A percentile compares a stretch with the other conserved stretches of the same genome.
These are phyloP conservation scores for Fusarium sp. DNA, from an alignment of 2,329 filamentous ascomycete genomes.

Conservation along the genomic window DNA sequence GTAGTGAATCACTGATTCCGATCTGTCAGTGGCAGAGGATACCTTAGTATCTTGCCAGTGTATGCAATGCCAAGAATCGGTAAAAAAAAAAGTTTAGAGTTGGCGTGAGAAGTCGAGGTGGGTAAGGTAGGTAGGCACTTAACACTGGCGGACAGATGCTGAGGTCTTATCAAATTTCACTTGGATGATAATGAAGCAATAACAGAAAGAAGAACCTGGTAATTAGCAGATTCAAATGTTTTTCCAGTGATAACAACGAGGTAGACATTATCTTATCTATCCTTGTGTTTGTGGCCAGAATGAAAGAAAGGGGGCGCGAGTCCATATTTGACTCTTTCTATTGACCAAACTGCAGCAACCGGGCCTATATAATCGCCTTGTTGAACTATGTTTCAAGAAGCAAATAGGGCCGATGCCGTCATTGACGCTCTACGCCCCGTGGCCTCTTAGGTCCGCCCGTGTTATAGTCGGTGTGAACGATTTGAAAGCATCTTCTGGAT, in stretches of 20 bases:
- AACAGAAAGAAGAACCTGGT: not conserved
- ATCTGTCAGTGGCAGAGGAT: not conserved
- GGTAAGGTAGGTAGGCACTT: too few species aligned
- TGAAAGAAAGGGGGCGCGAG: conserved; percentile 14
- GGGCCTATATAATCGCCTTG: not conserved
- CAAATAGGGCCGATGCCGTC: not conserved
- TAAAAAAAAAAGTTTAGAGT: not conserved
- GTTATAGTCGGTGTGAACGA: not conserved
- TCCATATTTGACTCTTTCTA: not conserved
- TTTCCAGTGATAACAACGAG: not conserved
- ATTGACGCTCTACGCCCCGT: not conserved
- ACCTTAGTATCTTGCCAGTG: not conserved
- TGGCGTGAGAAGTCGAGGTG: not conserved
- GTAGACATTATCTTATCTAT: too few species aligned
- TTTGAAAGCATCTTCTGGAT: not conserved
- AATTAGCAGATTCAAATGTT: not conserved
- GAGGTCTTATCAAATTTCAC: not conserved
- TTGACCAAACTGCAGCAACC: not conserved
- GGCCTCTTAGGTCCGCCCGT: not conserved
- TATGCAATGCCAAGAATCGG: not conserved
- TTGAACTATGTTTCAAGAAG: not conserved
- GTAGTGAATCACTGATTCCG: not conserved
- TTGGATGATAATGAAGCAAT: not conserved
- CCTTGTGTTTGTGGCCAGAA: not conserved
- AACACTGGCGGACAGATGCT: conserved; percentile 11